Evolutionary conservation across 257 asterid genomes (phyloP), one percentile per base, ranked within the genome.

Genomic region (Gentiana straminea): DNA sequence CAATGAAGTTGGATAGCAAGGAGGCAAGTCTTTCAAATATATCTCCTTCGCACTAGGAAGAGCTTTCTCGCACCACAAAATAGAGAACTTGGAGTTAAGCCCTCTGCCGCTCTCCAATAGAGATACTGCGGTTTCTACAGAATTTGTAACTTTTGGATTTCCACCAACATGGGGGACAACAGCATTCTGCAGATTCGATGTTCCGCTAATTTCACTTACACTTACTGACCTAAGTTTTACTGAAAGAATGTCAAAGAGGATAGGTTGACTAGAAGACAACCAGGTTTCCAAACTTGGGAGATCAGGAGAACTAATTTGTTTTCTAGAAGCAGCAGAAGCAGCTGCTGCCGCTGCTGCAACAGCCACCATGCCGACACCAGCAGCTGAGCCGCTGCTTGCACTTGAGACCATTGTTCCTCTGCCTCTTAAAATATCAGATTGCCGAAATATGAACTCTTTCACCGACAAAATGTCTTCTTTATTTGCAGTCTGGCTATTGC

Each of bases 321-420:
- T 88, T 36, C 78, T 80, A 64, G 94, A 81, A 64, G 87, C 75
- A 63, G 84, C 77, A 35, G 97, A 79, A 61, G 94, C 94, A 24
- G 98, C 96, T 1, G 96, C 95, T 0, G 97, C 95, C 0, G 96
- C 93, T 0, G 97, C 95, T 8, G 94, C 95, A 51, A 85, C 94
- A 37, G 95, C 97, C 65, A 78, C 89, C 95, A 86, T 86, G 70
- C 97, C 97, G 59, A 68, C 93, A 37, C 88, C 88, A 3, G 81
- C 76, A 68, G 77, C 70, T 51, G 94, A 68, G 63, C 87, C 77
- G 61, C 77, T 75, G 68, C 49, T 79, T 70, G 76, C 68, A 66
- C 68, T 70, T 39, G 83, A 54, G 72, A 71, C 79, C 66, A 64
- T 69, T 67, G 81, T 64, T 64, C 94, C 94, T 78, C 76, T 83